A percentile compares a stretch with the other conserved stretches of the same genome.
Evolutionary conservation across 2,329 filamentous ascomycete genomes (phyloP).

Genomic region (Pseudogymnoascus sp.): DNA sequence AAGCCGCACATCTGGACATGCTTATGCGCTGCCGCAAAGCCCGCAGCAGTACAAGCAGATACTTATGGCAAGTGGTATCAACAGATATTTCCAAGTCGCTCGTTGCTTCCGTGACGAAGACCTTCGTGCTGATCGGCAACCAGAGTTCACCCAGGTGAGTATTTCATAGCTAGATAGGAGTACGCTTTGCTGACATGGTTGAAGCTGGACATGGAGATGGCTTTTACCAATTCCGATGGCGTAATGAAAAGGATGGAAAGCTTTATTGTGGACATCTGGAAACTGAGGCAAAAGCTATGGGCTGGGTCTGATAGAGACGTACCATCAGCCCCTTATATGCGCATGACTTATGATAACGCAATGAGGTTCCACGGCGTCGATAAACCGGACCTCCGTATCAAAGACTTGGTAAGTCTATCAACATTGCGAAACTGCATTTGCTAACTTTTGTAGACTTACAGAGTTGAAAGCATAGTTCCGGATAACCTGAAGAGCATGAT

Average conservation of each 20-base stretch:
- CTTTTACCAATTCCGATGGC: conserved; percentile 64
- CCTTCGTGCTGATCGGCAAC: conserved; percentile 81
- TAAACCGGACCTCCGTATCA: conserved; percentile 81
- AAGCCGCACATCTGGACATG: conserved; percentile 63
- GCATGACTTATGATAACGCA: conserved; percentile 61
- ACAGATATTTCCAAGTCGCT: conserved; percentile 84
- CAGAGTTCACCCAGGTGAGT: conserved; percentile 83
- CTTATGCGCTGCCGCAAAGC: conserved; percentile 90
- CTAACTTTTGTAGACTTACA: conserved; percentile 47
- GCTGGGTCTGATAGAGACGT: conserved; percentile 3
- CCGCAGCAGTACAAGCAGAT: conserved; percentile 99
- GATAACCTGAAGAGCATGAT: conserved; percentile 66
- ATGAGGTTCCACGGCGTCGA: conserved; percentile 80
- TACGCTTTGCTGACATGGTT: conserved; percentile 10
- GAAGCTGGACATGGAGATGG: conserved; percentile 87
- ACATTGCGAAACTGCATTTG: background rate
- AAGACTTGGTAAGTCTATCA: conserved; percentile 44
- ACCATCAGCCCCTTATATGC: conserved; percentile 15
- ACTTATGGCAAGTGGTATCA: conserved; percentile 81
- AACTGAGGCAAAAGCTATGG: background rate
- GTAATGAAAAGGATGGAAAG: conserved; percentile 47
- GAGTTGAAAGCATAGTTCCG: conserved; percentile 55
- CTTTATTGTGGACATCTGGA: conserved; percentile 19
- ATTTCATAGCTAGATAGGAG: background rate
- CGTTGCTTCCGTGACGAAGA: conserved; percentile 95